Conservation (phyloP, 371 early-diverging fungal species). For the Amoeboaphelidium protococcarum region DNA sequence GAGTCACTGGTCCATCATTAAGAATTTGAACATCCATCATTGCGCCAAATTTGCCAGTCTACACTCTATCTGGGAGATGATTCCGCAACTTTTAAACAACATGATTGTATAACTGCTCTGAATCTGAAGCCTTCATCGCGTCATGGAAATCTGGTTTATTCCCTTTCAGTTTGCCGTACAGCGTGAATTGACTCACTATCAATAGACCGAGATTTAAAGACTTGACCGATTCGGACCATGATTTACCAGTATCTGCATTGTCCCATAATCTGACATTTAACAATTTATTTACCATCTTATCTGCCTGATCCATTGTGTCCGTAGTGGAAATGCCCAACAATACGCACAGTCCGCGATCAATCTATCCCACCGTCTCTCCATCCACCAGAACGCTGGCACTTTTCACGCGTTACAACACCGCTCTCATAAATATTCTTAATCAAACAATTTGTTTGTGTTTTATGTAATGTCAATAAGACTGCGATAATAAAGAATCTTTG, state of each 20-base stretch:
- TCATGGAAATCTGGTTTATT: constrained; percentile 64
- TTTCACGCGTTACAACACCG: background rate
- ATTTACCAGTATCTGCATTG: constrained; percentile 18
- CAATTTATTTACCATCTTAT: constrained; percentile 39
- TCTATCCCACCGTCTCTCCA: constrained; percentile 30
- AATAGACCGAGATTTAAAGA: constrained; percentile 39
- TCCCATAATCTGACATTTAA: constrained; percentile 45
- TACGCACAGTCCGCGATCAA: constrained; percentile 41
- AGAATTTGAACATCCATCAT: constrained; percentile 61
- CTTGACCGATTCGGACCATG: constrained; percentile 46
- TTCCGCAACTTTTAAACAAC: constrained; percentile 38
- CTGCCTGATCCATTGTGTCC: constrained; percentile 42
- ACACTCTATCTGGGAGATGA: constrained; percentile 29
- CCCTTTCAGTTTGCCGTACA: constrained; percentile 47
- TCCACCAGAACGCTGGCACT: constrained; percentile 16
- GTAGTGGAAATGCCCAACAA: constrained; percentile 39
- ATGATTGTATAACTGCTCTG: constrained; percentile 34
- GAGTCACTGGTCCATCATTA: constrained; percentile 37
- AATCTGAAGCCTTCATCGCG: constrained; percentile 39
- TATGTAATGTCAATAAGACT: no score
- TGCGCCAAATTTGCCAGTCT: constrained; percentile 53
- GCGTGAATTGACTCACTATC: constrained; percentile 55
- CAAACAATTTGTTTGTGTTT: no score
- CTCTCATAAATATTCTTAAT: no score
- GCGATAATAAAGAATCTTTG: no score